Base-by-base conservation (phyloP, 192 early-diverging fungal species). In the Coemansia sp. region DNA sequence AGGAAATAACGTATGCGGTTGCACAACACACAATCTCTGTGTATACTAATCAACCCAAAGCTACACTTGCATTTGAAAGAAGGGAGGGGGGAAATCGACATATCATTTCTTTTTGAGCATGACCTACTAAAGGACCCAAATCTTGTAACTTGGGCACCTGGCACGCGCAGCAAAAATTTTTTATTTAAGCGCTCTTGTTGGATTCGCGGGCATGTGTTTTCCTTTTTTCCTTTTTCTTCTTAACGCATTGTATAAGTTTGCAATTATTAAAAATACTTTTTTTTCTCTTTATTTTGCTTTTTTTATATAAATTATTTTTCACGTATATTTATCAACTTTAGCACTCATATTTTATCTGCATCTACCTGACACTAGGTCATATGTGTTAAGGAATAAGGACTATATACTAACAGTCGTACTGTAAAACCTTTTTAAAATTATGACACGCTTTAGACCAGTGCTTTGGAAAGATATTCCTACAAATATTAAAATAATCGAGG, bases 401-500 rank as follows among this genome's bases (percentile, higher is more conserved):
- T 46, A 46, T 46, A 27, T 3, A 27, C 27, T 14, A 46, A 17
- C 39, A 17, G 39, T 27, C 54, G 54, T 29, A 32, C 54, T n/a
- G 56, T 32, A 19, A 32, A 2, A n/a, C n/a, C 27, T 10, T 32
- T 31, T 32, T 30, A 25, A 25, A 61, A 30, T 51, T 21, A 61
- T 61, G 32, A 1, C 33, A 39, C 33, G 30, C 24, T 21, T 39
- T 20, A 59, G n/a, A 39, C 46, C 32, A 2, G 56, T 58, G 1
- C 53, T 64, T 61, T 46, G 23, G 57, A 81, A 81, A 64, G 79
- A 81, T 54, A 76, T 81, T 36, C 74, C 74, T 2, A 81, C 70
- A 25, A 81, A 81, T 60, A 76, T 81, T 31, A 70, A 63, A n/a
- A 70, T 81, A 11, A 76, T 81, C 46, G 79, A 81, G 39, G 79